A percentile compares a stretch with the other conserved stretches of the same genome.
Conservation (phyloP, 306 rosid species). For the Rubus parviflorus region DNA sequence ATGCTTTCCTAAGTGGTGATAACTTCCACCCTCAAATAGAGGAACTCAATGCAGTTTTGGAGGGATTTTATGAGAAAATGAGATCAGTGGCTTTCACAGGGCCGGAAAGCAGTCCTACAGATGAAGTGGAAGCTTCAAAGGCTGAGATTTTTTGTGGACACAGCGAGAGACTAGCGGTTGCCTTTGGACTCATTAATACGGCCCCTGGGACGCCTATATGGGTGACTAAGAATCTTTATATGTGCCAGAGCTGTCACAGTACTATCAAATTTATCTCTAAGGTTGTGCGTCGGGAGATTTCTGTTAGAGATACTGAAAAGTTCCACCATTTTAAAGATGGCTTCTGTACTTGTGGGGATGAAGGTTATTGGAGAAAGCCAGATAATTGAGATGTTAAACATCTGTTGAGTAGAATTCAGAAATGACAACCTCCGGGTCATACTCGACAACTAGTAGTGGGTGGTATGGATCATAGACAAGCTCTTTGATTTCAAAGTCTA, state of each 20-base stretch:
- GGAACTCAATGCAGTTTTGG: conserved; percentile 59
- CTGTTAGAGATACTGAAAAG: conserved; percentile 70
- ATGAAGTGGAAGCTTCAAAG: conserved; percentile 65
- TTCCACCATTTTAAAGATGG: conserved; percentile 95
- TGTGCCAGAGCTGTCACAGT: conserved; percentile 80
- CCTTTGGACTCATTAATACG: conserved; percentile 70
- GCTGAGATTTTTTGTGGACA: conserved; percentile 94
- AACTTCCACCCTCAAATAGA: conserved; percentile 61
- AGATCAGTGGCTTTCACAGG: conserved; percentile 42
- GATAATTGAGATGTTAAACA: conserved; percentile 23
- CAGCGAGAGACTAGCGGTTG: conserved; percentile 81
- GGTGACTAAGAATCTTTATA: conserved; percentile 89
- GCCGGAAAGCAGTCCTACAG: conserved; percentile 32
- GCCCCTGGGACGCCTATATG: conserved; percentile 79
- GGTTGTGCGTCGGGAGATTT: conserved; percentile 81
- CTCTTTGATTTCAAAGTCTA: conserved; percentile 5
- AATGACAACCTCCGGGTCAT: conserved; percentile 19
- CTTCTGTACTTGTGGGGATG: conserved; percentile 78
- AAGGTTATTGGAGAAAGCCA: conserved; percentile 47
- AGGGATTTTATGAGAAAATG: conserved; percentile 77
- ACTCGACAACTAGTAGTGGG: conserved; percentile 9
- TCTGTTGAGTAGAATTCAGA: neutral
- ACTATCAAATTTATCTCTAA: conserved; percentile 66
- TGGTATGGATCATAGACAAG: conserved; percentile 8
- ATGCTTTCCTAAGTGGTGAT: conserved; percentile 85